Evolutionary conservation across 1,139 yeast species (phyloP).

Genomic region (Geotrichum fermentans): DNA sequence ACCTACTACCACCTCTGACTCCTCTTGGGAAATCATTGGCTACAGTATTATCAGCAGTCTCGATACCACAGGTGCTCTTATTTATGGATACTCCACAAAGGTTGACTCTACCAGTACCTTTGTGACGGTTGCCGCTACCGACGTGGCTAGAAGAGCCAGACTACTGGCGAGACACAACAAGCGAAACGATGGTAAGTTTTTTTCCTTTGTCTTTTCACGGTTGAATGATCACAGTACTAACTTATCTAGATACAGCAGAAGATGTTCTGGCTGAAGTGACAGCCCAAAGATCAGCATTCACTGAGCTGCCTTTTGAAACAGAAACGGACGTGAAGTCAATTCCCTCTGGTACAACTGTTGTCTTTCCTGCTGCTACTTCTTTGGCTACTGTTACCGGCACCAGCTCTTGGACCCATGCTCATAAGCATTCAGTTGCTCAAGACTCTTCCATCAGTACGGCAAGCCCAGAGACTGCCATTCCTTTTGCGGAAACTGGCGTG

Average conservation of each 20-base stretch:
- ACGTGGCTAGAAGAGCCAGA: not conserved
- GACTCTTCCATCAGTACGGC: too few species aligned
- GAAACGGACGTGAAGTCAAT: too few species aligned
- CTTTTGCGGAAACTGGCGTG: too few species aligned
- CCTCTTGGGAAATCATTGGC: slow-evolving; percentile 3
- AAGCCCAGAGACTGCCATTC: too few species aligned
- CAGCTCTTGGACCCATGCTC: too few species aligned
- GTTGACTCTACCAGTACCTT: not conserved
- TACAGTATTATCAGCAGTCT: slow-evolving; percentile 7
- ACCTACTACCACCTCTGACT: not conserved
- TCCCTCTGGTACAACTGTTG: too few species aligned
- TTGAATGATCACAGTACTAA: not conserved
- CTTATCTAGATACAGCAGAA: too few species aligned
- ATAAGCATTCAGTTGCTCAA: not conserved
- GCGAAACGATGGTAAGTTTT: too few species aligned
- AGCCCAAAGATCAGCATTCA: not conserved
- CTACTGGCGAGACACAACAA: not conserved
- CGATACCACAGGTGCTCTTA: not conserved
- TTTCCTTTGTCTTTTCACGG: too few species aligned
- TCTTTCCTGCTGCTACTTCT: not conserved
- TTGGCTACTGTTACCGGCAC: not conserved
- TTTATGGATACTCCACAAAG: slow-evolving; percentile 2
- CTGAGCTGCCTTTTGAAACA: too few species aligned
- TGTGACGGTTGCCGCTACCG: not conserved
- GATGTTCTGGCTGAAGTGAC: slow-evolving; percentile 1